phyloP scores from a whole-genome alignment of 176 grass and related monocot genomes.

The Eragrostis curvula region DNA sequence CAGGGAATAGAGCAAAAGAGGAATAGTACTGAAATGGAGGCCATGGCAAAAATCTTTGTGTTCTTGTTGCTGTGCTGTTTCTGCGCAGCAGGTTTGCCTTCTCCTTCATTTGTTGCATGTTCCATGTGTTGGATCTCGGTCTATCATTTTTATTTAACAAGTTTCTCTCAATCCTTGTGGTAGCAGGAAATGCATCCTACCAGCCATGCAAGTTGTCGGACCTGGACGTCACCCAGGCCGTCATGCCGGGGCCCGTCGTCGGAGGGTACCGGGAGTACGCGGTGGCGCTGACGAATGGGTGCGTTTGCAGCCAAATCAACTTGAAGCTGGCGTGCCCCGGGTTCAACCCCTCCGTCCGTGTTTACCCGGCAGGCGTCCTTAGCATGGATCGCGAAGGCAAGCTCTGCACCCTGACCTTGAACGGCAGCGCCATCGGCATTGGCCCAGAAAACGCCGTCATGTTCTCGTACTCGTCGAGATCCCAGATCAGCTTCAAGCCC shows the following conservation, averaged over 20 bases:
- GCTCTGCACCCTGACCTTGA: not conserved
- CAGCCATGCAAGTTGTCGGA: not conserved
- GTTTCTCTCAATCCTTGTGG: too few species aligned
- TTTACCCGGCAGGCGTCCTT: not conserved
- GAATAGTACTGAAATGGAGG: not conserved
- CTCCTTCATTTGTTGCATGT: not conserved
- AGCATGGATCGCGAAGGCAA: not conserved
- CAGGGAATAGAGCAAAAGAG: not conserved
- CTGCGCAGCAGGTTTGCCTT: not conserved
- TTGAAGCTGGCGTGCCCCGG: slow-evolving; percentile 31
- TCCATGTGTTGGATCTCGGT: not conserved
- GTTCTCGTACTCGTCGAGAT: not conserved
- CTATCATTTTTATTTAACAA: too few species aligned
- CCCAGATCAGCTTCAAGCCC: not conserved
- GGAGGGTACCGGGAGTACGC: not conserved
- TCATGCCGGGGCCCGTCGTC: not conserved
- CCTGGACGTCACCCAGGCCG: not conserved
- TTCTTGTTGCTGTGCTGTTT: not conserved
- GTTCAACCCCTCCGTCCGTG: not conserved
- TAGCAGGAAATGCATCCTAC: not conserved
- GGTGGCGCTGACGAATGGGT: not conserved
- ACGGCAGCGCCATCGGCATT: not conserved
- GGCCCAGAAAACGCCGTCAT: not conserved
- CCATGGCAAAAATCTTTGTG: not conserved
- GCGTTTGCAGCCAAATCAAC: slow-evolving; percentile 1